Conservation (phyloP, 257 asterid species). For the Solanum phureja region DNA sequence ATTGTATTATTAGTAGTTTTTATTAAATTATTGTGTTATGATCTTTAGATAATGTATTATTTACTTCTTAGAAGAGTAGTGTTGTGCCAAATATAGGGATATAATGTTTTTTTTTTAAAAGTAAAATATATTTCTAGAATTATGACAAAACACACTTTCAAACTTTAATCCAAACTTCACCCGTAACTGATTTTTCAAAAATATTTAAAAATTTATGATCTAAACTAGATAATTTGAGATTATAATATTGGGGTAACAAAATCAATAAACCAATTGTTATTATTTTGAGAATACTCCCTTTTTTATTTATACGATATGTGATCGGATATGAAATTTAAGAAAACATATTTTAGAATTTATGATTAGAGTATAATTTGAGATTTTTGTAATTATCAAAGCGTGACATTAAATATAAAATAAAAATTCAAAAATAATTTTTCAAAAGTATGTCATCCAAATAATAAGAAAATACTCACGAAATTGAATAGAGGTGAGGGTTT, state of each 20-base stretch:
- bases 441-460: not conserved
- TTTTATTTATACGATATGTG: not conserved
- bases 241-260: not conserved
- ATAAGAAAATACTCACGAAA: not conserved
- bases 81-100: not conserved
- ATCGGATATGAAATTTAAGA: not conserved
- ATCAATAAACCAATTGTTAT: not conserved
- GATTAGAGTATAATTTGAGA: not conserved
- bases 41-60: no score
- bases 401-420: not conserved
- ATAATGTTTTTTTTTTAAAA: no score
- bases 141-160: not conserved
- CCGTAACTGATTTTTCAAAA: no score
- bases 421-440: not conserved
- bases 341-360: not conserved
- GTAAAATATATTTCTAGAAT: no score
- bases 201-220: no score
- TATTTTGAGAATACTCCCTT: not conserved
- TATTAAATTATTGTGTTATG: no score
- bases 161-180: not conserved
- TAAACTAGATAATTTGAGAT: not conserved
- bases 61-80: not conserved
- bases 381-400: no score
- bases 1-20: no score
- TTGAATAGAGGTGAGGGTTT: not conserved